phyloP scores from a whole-genome alignment of 2,329 filamentous ascomycete genomes.

The Aspergillus proliferans region DNA sequence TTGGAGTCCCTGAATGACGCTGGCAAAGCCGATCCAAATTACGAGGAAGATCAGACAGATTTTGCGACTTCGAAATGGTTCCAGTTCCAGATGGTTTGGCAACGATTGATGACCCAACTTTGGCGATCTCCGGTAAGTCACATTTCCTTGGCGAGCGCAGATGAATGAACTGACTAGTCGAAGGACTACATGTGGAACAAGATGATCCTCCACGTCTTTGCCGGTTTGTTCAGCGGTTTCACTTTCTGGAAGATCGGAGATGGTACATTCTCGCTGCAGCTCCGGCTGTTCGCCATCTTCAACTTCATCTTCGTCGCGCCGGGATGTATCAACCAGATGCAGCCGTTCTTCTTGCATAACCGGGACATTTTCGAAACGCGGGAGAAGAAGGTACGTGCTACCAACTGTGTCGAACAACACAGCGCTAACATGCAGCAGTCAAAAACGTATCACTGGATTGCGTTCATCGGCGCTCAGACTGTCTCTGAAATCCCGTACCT shows the following conservation, averaged over 20 bases:
- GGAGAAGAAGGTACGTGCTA: constrained; percentile 46
- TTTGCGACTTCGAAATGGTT: constrained; percentile 36
- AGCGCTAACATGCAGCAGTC: constrained; percentile 22
- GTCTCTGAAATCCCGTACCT: constrained; percentile 45
- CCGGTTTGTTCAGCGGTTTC: constrained; percentile 56
- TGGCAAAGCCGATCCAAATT: constrained; percentile 11
- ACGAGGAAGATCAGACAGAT: constrained; percentile 28
- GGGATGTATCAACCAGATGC: constrained; percentile 53
- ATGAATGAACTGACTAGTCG: background rate
- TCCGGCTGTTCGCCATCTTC: constrained; percentile 55
- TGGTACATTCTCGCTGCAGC: constrained; percentile 47
- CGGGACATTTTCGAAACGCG: constrained; percentile 54
- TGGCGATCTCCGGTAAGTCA: constrained; percentile 27
- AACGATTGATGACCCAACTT: constrained; percentile 27
- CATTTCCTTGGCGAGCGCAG: background rate
- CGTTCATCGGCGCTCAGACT: constrained; percentile 51
- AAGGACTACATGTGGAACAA: constrained; percentile 44
- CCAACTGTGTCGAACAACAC: background rate
- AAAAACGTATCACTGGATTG: constrained; percentile 56
- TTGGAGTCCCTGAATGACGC: constrained; percentile 22
- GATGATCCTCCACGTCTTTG: constrained; percentile 47
- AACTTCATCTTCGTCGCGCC: constrained; percentile 59
- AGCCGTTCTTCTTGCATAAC: constrained; percentile 53
- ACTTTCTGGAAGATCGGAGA: constrained; percentile 56
- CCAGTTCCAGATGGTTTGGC: constrained; percentile 32